A percentile compares a stretch with the other conserved stretches of the same genome.
Conservation (phyloP, 2,329 filamentous ascomycete species). For the Parastagonospora nodorum region DNA sequence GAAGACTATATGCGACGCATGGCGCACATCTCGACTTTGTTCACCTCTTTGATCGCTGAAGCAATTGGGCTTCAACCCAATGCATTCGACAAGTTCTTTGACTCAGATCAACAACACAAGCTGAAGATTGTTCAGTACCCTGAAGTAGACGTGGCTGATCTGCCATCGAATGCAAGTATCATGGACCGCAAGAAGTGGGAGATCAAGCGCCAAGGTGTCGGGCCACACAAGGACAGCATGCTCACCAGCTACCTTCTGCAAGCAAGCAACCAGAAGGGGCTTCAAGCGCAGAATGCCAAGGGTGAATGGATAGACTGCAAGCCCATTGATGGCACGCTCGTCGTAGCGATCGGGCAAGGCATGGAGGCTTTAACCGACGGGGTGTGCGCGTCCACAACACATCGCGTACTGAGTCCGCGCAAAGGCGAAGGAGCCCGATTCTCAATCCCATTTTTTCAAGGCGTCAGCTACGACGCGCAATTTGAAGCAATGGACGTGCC, state of each 20-base stretch:
- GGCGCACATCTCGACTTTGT: slow-evolving; percentile 72
- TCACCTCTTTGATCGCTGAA: slow-evolving; percentile 82
- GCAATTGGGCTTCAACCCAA: slow-evolving; percentile 72
- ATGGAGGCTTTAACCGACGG: slow-evolving; percentile 84
- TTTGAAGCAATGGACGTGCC: slow-evolving; percentile 79
- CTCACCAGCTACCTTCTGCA: slow-evolving; percentile 81
- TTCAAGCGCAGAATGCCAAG: slow-evolving; percentile 81
- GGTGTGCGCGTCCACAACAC: slow-evolving; percentile 80
- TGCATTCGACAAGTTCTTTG: slow-evolving; percentile 81
- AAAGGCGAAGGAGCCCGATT: slow-evolving; percentile 74
- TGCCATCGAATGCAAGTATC: slow-evolving; percentile 32
- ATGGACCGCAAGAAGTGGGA: slow-evolving; percentile 54
- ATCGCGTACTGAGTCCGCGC: slow-evolving; percentile 76
- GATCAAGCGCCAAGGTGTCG: slow-evolving; percentile 65
- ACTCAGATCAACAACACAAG: slow-evolving; percentile 75
- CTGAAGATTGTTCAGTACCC: slow-evolving; percentile 90
- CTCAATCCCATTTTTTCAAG: slow-evolving; percentile 87
- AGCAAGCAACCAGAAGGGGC: slow-evolving; percentile 72
- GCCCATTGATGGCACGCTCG: slow-evolving; percentile 75
- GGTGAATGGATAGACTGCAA: slow-evolving; percentile 84
- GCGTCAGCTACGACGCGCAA: slow-evolving; percentile 76
- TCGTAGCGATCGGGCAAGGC: slow-evolving; percentile 86
- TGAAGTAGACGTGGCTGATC: slow-evolving; percentile 55
- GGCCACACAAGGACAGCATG: slow-evolving; percentile 86
- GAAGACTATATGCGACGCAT: slow-evolving; percentile 78